phyloP scores from a whole-genome alignment of 345 rosid species.

The Geranium brycei region DNA sequence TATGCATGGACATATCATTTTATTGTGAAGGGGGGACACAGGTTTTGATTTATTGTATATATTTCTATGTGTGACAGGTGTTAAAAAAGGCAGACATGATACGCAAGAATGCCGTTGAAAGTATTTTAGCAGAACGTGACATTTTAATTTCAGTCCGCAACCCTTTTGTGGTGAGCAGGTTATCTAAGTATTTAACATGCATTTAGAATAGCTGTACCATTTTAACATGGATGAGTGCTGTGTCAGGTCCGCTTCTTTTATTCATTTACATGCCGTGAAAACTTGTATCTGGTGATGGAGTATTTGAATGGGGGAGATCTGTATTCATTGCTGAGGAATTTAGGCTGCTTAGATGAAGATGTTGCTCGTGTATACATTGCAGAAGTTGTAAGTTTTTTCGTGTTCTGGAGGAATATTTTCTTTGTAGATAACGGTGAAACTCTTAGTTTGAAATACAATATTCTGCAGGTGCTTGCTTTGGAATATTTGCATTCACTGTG shows the following conservation, averaged over 20 bases:
- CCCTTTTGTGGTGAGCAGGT: conserved; percentile 98
- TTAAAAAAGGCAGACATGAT: conserved; percentile 98
- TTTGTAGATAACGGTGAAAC: background rate
- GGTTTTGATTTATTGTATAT: conserved; percentile 5
- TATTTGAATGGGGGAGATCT: conserved; percentile 97
- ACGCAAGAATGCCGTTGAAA: conserved; percentile 99
- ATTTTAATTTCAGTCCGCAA: conserved; percentile 96
- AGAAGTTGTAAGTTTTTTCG: conserved; percentile 72
- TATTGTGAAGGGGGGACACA: background rate
- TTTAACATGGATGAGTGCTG: conserved; percentile 20
- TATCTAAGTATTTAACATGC: conserved; percentile 21
- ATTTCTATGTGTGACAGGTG: conserved; percentile 42
- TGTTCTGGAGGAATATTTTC: background rate
- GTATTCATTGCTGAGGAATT: conserved; percentile 85
- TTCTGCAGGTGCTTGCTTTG: conserved; percentile 79
- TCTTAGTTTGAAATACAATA: conserved; percentile 2
- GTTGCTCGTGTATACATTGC: conserved; percentile 97
- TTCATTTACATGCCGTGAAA: conserved; percentile 97
- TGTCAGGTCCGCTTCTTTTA: conserved; percentile 96
- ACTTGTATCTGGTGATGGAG: conserved; percentile 99
- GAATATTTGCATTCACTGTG: conserved; percentile 87
- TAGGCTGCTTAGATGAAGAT: conserved; percentile 96
- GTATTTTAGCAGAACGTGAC: conserved; percentile 98
- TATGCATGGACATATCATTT: background rate
- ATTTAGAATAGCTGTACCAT: conserved; percentile 11